Base-by-base conservation (phyloP, 148 eudicot genomes). In the Fallopia convolvulus region DNA sequence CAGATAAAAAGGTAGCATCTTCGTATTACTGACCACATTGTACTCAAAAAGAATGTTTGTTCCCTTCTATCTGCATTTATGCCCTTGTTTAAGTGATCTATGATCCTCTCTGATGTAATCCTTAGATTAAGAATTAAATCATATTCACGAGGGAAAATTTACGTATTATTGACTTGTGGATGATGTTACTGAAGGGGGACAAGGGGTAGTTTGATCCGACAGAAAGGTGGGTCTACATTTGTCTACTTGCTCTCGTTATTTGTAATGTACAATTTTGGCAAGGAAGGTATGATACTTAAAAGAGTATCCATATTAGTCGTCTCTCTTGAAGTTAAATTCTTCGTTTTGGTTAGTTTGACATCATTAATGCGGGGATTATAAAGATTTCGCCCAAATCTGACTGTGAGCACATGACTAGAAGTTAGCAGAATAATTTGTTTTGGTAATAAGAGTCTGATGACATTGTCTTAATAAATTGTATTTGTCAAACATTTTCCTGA, bases 401-500 rank as follows among this genome's bases (percentile, higher is more conserved):
- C n/a, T 17, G 5, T 68, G 44, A 68, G 21, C 72, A 63, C n/a
- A 33, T 11, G 5, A 65, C 32, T 30, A 65, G 71, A 65, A 68
- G 20, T 39, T 33, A 6, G 44, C 33, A 66, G 20, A 41, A 66
- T 15, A 3, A 41, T 14, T 58, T 3, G 21, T 80, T 42, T 17
- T 26, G 13, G 26, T 15, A 8, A 50, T 77, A 21, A 61, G 77
- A 70, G 21, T 49, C 46, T 13, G 33, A 26, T 49, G 11, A n/a
- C 72, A 73, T 33, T n/a, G 23, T 60, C 74, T 71, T 36, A 36
- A 36, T 36, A 70, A 41, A 70, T 26, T 23, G 49, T 74, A 30
- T 75, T 17, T 48, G 23, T 36, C 32, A 77, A n/a, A 75, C n/a
- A 17, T 33, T 71, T 41, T 55, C 63, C 42, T 81, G 81, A 20